These are phyloP conservation scores for Coffea eugenioides DNA, from an alignment of 257 asterid species.

Conservation along the genomic window DNA sequence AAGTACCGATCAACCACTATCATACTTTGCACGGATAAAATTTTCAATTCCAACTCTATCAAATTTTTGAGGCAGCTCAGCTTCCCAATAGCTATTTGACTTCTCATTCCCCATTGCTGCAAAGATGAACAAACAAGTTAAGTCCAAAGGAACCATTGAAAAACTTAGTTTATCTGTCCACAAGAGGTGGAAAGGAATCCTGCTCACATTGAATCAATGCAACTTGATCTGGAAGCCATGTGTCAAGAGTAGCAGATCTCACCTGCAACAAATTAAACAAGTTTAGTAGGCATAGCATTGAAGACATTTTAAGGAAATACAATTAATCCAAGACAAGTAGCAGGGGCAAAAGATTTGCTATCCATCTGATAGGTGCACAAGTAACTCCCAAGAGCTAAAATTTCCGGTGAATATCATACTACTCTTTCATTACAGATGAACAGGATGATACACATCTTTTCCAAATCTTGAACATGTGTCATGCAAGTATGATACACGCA, in stretches of 20 bases:
- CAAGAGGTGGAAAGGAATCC: neutral
- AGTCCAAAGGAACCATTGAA: neutral
- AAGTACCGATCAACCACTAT: constrained; percentile 21
- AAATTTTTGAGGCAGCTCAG: constrained; percentile 39
- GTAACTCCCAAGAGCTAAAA: neutral
- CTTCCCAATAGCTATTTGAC: constrained; percentile 47
- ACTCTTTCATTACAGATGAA: neutral
- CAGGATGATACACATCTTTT: neutral
- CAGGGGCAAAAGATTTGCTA: neutral
- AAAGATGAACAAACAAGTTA: neutral
- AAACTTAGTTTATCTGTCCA: neutral
- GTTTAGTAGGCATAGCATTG: neutral
- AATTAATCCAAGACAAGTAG: neutral
- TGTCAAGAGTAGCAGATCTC: constrained; percentile 47
- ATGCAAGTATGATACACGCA: neutral
- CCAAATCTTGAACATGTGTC: neutral
- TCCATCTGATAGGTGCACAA: neutral
- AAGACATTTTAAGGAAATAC: neutral
- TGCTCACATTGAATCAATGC: constrained; percentile 42
- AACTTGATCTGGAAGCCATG: constrained; percentile 52
- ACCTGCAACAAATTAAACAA: constrained; percentile 26
- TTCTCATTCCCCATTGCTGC: constrained; percentile 45
- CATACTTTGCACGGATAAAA: constrained; percentile 49
- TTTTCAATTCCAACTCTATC: constrained; percentile 41
- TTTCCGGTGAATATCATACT: neutral